Evolutionary conservation across 2,329 filamentous ascomycete genomes (phyloP), one percentile per base, ranked within the genome.

Genomic region (Aspergillus sp.): DNA sequence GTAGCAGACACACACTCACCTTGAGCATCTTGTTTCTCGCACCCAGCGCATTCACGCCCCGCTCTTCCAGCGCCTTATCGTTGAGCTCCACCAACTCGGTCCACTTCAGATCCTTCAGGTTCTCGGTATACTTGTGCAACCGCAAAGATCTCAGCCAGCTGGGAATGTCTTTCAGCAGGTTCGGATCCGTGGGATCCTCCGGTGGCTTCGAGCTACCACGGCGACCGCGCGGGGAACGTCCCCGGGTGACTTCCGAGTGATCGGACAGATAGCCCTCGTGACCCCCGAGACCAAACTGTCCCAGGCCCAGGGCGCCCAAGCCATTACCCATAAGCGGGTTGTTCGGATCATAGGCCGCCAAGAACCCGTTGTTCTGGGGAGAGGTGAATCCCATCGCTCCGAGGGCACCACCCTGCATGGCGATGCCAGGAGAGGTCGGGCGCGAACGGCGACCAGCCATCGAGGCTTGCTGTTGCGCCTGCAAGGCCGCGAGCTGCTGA

Each of bases 101-200:
- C 94, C 94, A 99, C 66, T 94, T 91, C 80, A 97, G 85, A 67
- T 97, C 93, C 76, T 97, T 99, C 58, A 99, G 77, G 64, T 97
- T 95, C 63, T 99, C 94, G 9, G 94, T 99, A 75, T 99, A 99
- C 79, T 99, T 99, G 81, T 99, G 94, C 65, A 99, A 81, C 55
- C 94, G 86, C 69, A 97, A 81, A 71, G 91, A 97, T 70, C 94
- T 86, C 65, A 99, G 83, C 94, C 94, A 99, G 71, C 87, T 88
- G 50, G 94, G 93, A 62, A 99, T 97, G 68, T 99, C 94, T 75
- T 96, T 89, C 63, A 99, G 81, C 55, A 99, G 82, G 40, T 82
- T 86, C 14, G 89, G 88, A 72, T 99, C 94, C 17, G 93, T 97
- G 3, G 94, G 94, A 67, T 99, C 94, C 79, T 99, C 94, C 44